Evolutionary conservation across 2,329 filamentous ascomycete species (phyloP).

Genomic region (Corynespora cassiicola): DNA sequence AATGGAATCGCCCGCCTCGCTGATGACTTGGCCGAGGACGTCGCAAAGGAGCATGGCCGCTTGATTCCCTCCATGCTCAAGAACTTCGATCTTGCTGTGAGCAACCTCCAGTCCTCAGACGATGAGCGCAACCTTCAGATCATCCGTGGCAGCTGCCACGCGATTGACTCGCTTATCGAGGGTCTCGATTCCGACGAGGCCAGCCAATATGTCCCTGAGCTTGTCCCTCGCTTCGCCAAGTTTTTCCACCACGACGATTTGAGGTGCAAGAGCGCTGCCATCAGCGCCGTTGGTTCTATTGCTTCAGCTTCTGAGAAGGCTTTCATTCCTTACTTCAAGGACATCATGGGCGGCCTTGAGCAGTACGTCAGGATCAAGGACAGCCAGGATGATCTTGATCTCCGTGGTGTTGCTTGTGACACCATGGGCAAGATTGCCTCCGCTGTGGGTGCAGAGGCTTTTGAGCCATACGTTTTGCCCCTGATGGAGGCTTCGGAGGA

Average conservation of each 20-base stretch:
- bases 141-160: constrained; percentile 87
- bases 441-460: constrained; percentile 83
- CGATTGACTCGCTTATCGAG: constrained; percentile 89
- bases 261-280: constrained; percentile 88
- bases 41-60: constrained; percentile 82
- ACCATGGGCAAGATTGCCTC: constrained; percentile 91
- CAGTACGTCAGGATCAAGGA: constrained; percentile 86
- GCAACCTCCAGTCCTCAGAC: constrained; percentile 66
- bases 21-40: constrained; percentile 90
- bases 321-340: constrained; percentile 90
- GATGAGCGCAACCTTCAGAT: constrained; percentile 82
- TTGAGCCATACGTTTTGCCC: constrained; percentile 89
- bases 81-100: constrained; percentile 84
- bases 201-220: constrained; percentile 78
- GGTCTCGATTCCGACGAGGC: constrained; percentile 83
- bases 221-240: constrained; percentile 83
- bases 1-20: constrained; percentile 88
- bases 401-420: constrained; percentile 89
- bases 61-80: constrained; percentile 85
- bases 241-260: constrained; percentile 85
- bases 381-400: constrained; percentile 85
- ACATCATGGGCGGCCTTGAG: constrained; percentile 88
- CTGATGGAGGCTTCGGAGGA: constrained; percentile 94
- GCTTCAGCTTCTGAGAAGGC: constrained; percentile 81
- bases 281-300: constrained; percentile 88